phyloP scores from a whole-genome alignment of 2,329 filamentous ascomycete genomes.

The Xylaria hypoxylon region DNA sequence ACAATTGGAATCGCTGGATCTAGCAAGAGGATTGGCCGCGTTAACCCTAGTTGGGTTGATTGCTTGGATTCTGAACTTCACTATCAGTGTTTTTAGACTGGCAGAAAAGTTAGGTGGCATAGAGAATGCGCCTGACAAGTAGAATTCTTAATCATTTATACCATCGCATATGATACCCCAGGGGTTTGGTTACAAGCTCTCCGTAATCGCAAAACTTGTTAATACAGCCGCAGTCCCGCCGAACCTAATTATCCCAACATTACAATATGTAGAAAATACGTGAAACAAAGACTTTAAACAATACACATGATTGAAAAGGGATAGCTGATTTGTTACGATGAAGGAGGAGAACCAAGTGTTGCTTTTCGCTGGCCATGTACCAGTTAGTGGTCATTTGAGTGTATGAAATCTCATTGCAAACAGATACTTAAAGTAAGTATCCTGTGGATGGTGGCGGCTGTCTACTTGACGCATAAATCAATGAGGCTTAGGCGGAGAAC shows the following conservation, averaged over 20 bases:
- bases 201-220: not conserved
- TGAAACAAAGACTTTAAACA: not conserved
- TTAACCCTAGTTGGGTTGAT: conserved; percentile 85
- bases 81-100: conserved; percentile 81
- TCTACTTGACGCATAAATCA: not conserved
- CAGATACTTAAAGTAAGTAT: not conserved
- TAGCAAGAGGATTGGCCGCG: conserved; percentile 76
- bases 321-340: no score
- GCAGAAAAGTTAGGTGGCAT: conserved; percentile 70
- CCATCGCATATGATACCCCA: conserved; percentile 39
- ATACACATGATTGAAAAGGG: not conserved
- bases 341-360: no score
- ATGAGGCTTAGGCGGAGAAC: not conserved
- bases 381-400: no score
- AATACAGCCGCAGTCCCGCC: not conserved
- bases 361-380: no score
- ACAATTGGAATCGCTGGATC: conserved; percentile 69
- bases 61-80: conserved; percentile 92
- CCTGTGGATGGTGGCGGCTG: not conserved
- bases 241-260: not conserved
- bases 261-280: not conserved
- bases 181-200: conserved; percentile 1
- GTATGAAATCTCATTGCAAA: not conserved
- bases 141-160: conserved; percentile 30
- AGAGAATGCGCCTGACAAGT: conserved; percentile 57